Conservation (phyloP, 108 stramenopile genomes). For the Cyclotella sp. region DNA sequence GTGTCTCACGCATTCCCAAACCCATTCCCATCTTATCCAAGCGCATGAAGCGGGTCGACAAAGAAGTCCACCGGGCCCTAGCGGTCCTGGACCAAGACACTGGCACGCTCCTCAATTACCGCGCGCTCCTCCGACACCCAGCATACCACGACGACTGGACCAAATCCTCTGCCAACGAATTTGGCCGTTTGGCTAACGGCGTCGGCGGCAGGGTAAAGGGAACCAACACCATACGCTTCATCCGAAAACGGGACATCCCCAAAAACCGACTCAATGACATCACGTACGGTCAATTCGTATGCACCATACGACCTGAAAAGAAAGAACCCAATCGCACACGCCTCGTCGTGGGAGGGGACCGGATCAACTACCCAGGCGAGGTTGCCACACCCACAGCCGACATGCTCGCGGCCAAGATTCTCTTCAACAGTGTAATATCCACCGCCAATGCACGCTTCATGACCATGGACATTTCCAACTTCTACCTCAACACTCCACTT, state of each 20-base stretch:
- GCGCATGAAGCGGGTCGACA: neutral
- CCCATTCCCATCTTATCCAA: neutral
- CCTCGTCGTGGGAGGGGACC: no score
- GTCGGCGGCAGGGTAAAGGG: no score
- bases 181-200: neutral
- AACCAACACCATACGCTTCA: neutral
- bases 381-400: constrained; percentile 62
- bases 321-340: no score
- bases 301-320: no score
- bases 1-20: no score
- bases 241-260: neutral
- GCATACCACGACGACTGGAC: neutral
- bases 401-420: constrained; percentile 56
- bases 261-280: constrained; percentile 11
- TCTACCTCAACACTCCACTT: no score
- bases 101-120: neutral
- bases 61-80: neutral
- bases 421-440: no score
- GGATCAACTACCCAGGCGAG: no score
- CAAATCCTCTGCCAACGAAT: constrained; percentile 1
- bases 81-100: neutral
- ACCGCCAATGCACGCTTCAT: no score
- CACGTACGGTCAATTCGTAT: no score
- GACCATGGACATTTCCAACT: no score
- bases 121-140: neutral